These are phyloP conservation scores for Mortierella sp. DNA, from an alignment of 371 early-diverging fungal species.

Conservation along the genomic window DNA sequence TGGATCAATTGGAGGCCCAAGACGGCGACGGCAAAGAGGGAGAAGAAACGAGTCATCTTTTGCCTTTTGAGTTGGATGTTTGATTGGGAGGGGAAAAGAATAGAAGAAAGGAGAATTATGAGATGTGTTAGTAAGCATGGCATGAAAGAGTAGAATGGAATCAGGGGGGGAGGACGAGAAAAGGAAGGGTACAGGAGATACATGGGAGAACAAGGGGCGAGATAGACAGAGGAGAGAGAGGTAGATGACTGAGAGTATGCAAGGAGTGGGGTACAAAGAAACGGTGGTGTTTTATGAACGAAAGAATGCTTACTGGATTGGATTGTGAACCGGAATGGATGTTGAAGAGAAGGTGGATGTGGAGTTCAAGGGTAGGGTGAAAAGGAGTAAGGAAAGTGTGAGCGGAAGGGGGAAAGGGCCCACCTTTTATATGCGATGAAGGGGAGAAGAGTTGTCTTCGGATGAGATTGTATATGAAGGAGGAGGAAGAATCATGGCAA, in stretches of 20 bases:
- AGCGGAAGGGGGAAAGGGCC: not conserved
- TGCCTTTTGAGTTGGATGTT: not conserved
- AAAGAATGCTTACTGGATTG: not conserved
- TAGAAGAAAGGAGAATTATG: not conserved
- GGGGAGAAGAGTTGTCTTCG: not conserved
- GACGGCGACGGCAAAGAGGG: slow-evolving; percentile 16
- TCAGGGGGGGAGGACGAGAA: not conserved
- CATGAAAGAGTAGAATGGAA: not conserved
- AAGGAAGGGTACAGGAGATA: not conserved
- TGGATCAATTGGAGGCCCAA: slow-evolving; percentile 19
- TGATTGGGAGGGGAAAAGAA: not conserved
- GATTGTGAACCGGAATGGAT: not conserved
- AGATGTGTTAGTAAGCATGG: not conserved
- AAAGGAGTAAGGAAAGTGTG: not conserved
- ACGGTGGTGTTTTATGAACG: no score
- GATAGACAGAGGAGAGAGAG: not conserved
- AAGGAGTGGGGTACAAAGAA: not conserved
- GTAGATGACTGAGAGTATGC: not conserved
- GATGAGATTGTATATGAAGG: not conserved
- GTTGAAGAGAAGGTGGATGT: not conserved
- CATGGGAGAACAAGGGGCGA: not conserved
- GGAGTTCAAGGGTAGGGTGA: not conserved
- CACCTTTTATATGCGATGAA: not conserved
- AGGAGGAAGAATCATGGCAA: not conserved
- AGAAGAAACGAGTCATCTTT: slow-evolving; percentile 12